phyloP scores from a whole-genome alignment of 2,329 filamentous ascomycete species.

The Aspergillus piperis region DNA sequence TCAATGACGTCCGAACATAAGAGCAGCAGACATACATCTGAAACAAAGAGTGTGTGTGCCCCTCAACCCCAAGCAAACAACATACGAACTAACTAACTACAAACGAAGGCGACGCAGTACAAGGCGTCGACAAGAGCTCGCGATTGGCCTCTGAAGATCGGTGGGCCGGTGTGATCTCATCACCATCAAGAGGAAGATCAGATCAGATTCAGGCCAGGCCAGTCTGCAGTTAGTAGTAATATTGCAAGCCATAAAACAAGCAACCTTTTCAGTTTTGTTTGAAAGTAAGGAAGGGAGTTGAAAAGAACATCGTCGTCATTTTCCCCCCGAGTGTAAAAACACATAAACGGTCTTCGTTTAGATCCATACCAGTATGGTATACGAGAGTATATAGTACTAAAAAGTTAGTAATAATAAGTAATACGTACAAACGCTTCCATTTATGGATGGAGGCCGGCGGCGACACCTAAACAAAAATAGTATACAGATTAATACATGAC shows the following conservation, averaged over 20 bases:
- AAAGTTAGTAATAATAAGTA: not conserved
- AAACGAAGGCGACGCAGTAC: not conserved
- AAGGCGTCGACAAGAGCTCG: not conserved
- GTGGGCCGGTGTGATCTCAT: not conserved
- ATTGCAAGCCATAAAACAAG: not conserved
- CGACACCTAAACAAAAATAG: not conserved
- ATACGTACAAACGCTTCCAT: not conserved
- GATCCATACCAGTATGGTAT: slow-evolving; percentile 4
- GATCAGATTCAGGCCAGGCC: not conserved
- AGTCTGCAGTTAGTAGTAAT: not conserved
- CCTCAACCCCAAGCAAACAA: not conserved
- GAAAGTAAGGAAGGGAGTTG: not conserved
- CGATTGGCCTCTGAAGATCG: not conserved
- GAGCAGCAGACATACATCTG: not conserved
- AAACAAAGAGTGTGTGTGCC: not conserved
- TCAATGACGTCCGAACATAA: not conserved
- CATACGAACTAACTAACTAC: not conserved
- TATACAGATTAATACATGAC: not conserved
- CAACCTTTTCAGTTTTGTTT: not conserved
- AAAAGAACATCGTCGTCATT: not conserved
- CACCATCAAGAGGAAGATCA: not conserved
- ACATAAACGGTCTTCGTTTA: not conserved
- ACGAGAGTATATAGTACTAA: not conserved
- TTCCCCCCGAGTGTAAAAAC: not conserved
- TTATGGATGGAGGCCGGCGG: not conserved